phyloP scores from a whole-genome alignment of 2,329 filamentous ascomycete genomes.

The Trichoderma asperellum region DNA sequence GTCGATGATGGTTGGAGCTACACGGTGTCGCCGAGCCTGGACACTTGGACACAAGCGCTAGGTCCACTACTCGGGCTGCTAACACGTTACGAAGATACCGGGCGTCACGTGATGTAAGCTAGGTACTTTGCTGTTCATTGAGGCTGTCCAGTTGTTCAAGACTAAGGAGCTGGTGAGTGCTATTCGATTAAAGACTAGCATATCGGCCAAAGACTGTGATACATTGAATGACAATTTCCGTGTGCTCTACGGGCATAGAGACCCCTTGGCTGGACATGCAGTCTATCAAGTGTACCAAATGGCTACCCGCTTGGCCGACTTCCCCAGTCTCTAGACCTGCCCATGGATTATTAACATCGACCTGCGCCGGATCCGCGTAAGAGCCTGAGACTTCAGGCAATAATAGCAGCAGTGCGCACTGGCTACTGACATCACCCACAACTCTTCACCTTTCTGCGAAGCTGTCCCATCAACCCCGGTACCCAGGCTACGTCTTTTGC shows the following conservation, averaged over 20 bases:
- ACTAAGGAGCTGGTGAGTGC: not conserved
- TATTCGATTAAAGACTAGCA: not conserved
- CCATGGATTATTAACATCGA: not conserved
- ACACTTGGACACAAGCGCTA: slow-evolving; percentile 22
- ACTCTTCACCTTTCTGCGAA: slow-evolving; percentile 9
- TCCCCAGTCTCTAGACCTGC: not conserved
- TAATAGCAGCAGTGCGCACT: slow-evolving; percentile 22
- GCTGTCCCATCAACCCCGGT: slow-evolving; percentile 21
- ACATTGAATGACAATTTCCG: not conserved
- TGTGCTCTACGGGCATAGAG: not conserved
- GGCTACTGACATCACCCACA: slow-evolving; percentile 32
- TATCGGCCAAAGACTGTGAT: not conserved
- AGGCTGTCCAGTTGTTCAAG: not conserved
- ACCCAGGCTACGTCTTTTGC: not conserved
- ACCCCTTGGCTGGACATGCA: not conserved
- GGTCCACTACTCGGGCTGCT: not conserved
- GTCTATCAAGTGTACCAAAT: not conserved
- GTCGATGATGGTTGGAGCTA: not conserved
- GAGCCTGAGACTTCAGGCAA: slow-evolving; percentile 44
- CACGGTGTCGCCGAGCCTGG: slow-evolving; percentile 19
- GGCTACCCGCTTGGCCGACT: not conserved
- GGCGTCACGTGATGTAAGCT: slow-evolving; percentile 1
- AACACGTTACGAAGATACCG: not conserved
- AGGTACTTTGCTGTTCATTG: not conserved
- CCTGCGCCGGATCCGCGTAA: not conserved